Evolutionary conservation across 306 rosid species (phyloP), one percentile per base, ranked within the genome.

Genomic region (Lathyrus aphaca): DNA sequence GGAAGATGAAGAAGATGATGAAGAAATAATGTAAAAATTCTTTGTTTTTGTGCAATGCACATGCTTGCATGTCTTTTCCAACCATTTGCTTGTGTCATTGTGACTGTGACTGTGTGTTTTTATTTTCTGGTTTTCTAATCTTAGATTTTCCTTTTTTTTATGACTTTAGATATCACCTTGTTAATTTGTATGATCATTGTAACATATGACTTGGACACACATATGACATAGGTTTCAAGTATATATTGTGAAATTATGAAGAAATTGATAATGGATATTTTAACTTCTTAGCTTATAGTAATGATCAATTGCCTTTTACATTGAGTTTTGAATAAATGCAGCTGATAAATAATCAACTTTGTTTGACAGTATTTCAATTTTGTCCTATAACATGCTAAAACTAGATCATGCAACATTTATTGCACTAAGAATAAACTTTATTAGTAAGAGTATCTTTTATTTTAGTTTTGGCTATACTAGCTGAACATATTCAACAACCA

Each of bases 21-120:
- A 73, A 64, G 71, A 73, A 60, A 43, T 19, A 73, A 54, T 77
- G 74, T 76, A 60, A 19, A 62, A 40, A 17, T 68, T 64, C 32
- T 61, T 37, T 75, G 61, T 67, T 71, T 69, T n/a, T 72, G 66
- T 77, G 74, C 46, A 73, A 53, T 53, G 59, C 59, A 53, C 3
- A 53, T 13, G 15, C 59, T 53, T 53, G 59, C 72, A 56, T 79
- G 77, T 42, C 53, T 69, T 76, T 64, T 75, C 21, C 32, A 77
- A 53, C 63, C 49, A 6, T 62, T 46, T 69, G 72, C 18, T 37
- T 44, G 57, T 23, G 17, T 55, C 9, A 55, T 66, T 57, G 71
- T 13, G 39, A 61, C 9, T 57, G 71, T 13, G 39, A 61, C 39
- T 53, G 64, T 32, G 40, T 39, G 17, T 61, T 27, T 68, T n/a